A percentile compares a stretch with the other conserved stretches of the same genome.
phyloP scores from a whole-genome alignment of 495 filamentous ascomycete genomes.

The Evansstolkia leycettana region DNA sequence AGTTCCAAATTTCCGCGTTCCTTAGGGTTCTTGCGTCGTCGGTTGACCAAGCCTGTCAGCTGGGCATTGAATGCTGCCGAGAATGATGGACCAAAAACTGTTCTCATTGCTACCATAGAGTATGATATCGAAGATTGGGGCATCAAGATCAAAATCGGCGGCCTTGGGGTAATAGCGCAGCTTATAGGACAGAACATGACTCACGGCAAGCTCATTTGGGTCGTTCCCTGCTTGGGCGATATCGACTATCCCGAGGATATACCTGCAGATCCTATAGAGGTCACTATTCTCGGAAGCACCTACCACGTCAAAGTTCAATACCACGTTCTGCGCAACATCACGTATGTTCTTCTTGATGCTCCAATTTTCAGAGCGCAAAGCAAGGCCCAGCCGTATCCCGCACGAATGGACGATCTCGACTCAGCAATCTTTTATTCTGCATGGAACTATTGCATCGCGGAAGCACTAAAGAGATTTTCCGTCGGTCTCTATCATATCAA shows the following conservation, averaged over 20 bases:
- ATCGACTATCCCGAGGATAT: conserved; percentile 36
- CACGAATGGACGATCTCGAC: conserved; percentile 38
- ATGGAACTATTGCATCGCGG: conserved; percentile 52
- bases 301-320: conserved; percentile 35
- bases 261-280: conserved; percentile 29
- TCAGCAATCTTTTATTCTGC: conserved; percentile 51
- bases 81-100: conserved; percentile 14
- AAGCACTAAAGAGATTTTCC: conserved; percentile 27
- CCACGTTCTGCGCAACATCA: conserved; percentile 36
- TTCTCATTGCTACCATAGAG: conserved; percentile 40
- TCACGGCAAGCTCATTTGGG: conserved; percentile 39
- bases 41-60: neutral
- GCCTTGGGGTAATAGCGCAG: conserved; percentile 38
- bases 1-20: no score
- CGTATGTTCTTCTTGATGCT: conserved; percentile 35
- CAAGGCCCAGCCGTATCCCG: conserved; percentile 33
- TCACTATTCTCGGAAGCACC: conserved; percentile 27
- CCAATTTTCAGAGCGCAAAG: conserved; percentile 34
- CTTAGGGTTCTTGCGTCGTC: no score
- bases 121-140: conserved; percentile 39
- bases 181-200: conserved; percentile 37
- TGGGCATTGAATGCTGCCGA: neutral
- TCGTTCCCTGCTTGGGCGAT: conserved; percentile 37
- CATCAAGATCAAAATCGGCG: conserved; percentile 39
- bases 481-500: conserved; percentile 60